Evolutionary conservation across 1,284 basidiomycete species (phyloP).

Genomic region (Athelia sp.): DNA sequence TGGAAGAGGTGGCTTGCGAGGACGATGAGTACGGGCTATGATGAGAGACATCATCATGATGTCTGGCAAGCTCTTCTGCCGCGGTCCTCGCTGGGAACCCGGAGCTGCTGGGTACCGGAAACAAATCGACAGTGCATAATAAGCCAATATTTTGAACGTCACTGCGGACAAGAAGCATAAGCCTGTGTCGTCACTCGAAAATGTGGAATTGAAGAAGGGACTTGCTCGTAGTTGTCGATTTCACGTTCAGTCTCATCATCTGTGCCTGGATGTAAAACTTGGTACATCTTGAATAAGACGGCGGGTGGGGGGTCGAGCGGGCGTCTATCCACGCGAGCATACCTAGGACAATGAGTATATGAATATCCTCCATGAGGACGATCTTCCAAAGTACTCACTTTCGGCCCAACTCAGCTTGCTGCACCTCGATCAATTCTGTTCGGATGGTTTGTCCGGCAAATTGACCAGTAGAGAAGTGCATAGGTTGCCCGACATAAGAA

Average conservation of each 20-base stretch:
- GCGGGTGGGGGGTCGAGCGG: slow-evolving; percentile 64
- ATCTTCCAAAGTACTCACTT: slow-evolving; percentile 37
- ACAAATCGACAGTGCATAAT: slow-evolving; percentile 58
- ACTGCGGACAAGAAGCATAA: slow-evolving; percentile 20
- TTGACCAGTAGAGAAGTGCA: slow-evolving; percentile 52
- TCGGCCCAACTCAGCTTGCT: slow-evolving; percentile 60
- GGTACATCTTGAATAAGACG: slow-evolving; percentile 46
- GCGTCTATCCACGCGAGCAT: slow-evolving; percentile 54
- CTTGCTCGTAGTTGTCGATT: slow-evolving; percentile 42
- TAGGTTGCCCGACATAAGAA: slow-evolving; percentile 34
- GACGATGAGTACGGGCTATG: slow-evolving; percentile 10
- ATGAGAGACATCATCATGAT: too few relatives aligned
- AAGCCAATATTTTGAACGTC: slow-evolving; percentile 45
- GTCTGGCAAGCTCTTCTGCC: too few relatives aligned
- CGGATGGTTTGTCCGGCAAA: slow-evolving; percentile 54
- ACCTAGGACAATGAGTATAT: slow-evolving; percentile 29
- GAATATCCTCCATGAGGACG: slow-evolving; percentile 4
- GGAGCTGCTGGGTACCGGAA: slow-evolving; percentile 34
- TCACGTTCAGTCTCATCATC: slow-evolving; percentile 36
- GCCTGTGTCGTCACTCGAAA: slow-evolving; percentile 1
- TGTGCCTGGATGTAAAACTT: slow-evolving; percentile 36
- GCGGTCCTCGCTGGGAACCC: slow-evolving; percentile 4
- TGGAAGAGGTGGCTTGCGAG: slow-evolving; percentile 4
- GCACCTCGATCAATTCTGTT: slow-evolving; percentile 55
- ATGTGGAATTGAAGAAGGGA: slow-evolving; percentile 2